Conservation (phyloP, 768 basidiomycete species). For the Paxillus rubicundulus region DNA sequence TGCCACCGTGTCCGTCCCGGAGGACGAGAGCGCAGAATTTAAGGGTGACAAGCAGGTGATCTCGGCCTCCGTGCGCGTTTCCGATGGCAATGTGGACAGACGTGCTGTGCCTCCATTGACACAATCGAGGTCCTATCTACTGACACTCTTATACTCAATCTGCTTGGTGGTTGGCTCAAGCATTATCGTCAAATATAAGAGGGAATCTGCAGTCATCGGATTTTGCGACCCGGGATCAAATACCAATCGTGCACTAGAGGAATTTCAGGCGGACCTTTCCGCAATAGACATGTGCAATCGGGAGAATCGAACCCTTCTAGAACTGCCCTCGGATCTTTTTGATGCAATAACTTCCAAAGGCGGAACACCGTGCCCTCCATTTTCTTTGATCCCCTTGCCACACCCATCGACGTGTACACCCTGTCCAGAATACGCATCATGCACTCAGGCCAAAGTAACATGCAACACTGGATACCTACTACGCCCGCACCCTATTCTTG, state of each 20-base stretch:
- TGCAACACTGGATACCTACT: conserved; percentile 71
- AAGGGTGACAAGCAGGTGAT: conserved; percentile 24
- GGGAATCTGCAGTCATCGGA: conserved; percentile 67
- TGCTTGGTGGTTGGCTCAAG: conserved; percentile 35
- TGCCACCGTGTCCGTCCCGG: conserved; percentile 10
- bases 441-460: conserved; percentile 51
- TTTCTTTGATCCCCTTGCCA: conserved; percentile 52
- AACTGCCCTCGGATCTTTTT: conserved; percentile 29
- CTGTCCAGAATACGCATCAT: conserved; percentile 69
- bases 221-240: conserved; percentile 67
- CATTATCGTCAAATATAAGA: conserved; percentile 52
- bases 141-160: conserved; percentile 43
- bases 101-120: conserved; percentile 13
- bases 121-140: conserved; percentile 27
- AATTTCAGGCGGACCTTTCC: conserved; percentile 42
- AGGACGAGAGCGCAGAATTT: conserved; percentile 16
- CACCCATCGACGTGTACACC: conserved; percentile 65
- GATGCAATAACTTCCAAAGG: conserved; percentile 29
- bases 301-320: conserved; percentile 50
- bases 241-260: conserved; percentile 57
- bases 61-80: conserved; percentile 39
- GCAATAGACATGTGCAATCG: conserved; percentile 55
- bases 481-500: conserved; percentile 57
- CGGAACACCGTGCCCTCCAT: conserved; percentile 49
- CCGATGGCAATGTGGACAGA: conserved; percentile 30